Evolutionary conservation across 768 basidiomycete species (phyloP), one percentile per base, ranked within the genome.

Genomic region (Suillus tomentosus): DNA sequence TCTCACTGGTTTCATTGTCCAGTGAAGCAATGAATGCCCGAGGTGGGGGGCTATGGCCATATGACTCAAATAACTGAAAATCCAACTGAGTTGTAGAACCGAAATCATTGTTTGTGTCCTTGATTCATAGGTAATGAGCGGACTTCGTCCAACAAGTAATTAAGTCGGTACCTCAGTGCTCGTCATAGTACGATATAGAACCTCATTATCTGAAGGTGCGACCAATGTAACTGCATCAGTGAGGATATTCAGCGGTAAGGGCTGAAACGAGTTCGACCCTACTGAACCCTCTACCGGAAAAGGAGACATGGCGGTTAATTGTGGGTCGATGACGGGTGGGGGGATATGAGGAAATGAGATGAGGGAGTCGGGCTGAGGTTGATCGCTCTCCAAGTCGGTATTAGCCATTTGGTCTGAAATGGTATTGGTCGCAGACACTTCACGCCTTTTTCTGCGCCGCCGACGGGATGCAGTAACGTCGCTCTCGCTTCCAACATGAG

Each of bases 401-500:
- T 62, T 58, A 40, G 42, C 42, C 24, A 5, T 60, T 40, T 65
- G 64, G 4, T 65, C 60, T 31, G 62, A 60, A 34, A 62, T 15
- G 1, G 61, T 66, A 24, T 63, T 66, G 47, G 47, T 48, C 10
- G 58, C 62, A 4, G 65, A 17, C 19, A 40, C 14, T 36, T 62
- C 60, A 42, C 55, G 63, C 59, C 57, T 60, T 63, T 61, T 73
- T 39, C 73, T 65, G 48, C 73, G 73, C 14, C 65, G 73, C 45
- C 63, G 67, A 39, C 63, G 74, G 24, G 77, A 65, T 9, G 71
- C 67, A 45, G 64, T 62, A 57, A 68, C 67, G 45, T 71, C 74
- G 50, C 60, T 10, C 17, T 78, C 73, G 13, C 72, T 71, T 27
- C 78, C 80, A 47, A 79, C 77, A 51, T 65, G 76, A 27, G 71